Base-by-base conservation (phyloP, 2,329 filamentous ascomycete species). In the Sporothrix sp. region DNA sequence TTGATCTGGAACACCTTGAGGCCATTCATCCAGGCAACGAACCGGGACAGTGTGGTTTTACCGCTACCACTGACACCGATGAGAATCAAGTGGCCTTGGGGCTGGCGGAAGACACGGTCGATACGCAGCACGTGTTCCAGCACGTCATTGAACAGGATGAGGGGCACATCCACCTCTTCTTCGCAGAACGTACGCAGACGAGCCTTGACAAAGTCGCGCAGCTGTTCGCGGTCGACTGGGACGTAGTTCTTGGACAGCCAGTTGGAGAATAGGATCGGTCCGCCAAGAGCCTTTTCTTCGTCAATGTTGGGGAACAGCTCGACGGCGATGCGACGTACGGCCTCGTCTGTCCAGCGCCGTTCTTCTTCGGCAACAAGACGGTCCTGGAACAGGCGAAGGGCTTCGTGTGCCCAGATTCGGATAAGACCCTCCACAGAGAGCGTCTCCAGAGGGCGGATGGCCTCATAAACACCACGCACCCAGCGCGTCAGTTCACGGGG, bases 11-110 rank as follows among this genome's bases (percentile, higher is more conserved):
- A 98, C 36, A 98, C 90, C 65, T 91, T 95, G 54, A 99, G 76
- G 53, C 94, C 94, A 62, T 98, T 99, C 93, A 98, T 98, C 93
- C 93, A 99, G 42, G 93, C 93, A 54, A 98, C 93, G 58, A 99
- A 99, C 52, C 94, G 85, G 28, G 94, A 97, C 11, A 99, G 71
- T 0, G 93, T 99, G 4, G 93, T 99, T 74, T 99, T 99, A 68
- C 93, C 93, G 73, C 88, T 95, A 58, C 93, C 94, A 65, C 93
- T 98, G 50, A 98, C 93, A 72, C 93, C 93, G 60, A 99, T 98
- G 51, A 99, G 76, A 58, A 99, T 98, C 55, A 99, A 75, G 76
- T 99, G 93, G 51, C 93, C 93, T 65, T 99, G 93, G 1, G 94
- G 93, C 64, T 99, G 93, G 61, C 94, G 81, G 77, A 99, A 98